Evolutionary conservation across 2,329 filamentous ascomycete species (phyloP).

Genomic region (Alternaria longipes): DNA sequence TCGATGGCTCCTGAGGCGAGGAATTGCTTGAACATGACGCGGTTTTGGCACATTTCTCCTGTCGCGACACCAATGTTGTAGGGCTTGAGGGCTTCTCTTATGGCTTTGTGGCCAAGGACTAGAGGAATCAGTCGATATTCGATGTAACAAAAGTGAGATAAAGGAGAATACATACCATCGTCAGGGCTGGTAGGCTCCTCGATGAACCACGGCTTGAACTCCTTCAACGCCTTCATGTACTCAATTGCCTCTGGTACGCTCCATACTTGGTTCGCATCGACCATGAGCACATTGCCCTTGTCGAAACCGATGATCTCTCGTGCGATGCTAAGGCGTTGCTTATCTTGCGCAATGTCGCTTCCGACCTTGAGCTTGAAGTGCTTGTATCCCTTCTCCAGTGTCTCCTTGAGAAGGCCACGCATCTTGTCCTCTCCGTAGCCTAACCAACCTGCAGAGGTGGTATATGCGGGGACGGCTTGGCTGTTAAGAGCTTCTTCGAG

Average conservation of each 20-base stretch:
- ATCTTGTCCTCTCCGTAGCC: constrained; percentile 90
- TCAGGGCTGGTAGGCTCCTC: constrained; percentile 93
- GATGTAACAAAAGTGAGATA: neutral
- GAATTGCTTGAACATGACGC: constrained; percentile 93
- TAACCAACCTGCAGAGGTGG: constrained; percentile 90
- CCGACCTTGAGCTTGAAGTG: constrained; percentile 96
- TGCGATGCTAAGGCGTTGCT: constrained; percentile 74
- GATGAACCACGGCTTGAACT: constrained; percentile 93
- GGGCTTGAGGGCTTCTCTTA: constrained; percentile 80
- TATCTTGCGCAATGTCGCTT: constrained; percentile 75
- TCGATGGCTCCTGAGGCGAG: constrained; percentile 82
- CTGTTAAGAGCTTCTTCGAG: constrained; percentile 77
- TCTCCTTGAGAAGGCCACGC: constrained; percentile 76
- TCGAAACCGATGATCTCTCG: constrained; percentile 84
- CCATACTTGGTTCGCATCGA: constrained; percentile 94
- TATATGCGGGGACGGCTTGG: constrained; percentile 87
- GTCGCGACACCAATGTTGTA: constrained; percentile 85
- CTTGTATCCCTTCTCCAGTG: constrained; percentile 76
- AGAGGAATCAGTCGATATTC: neutral
- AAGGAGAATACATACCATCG: constrained; percentile 59
- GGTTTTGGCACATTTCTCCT: constrained; percentile 95
- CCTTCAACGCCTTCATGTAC: constrained; percentile 82
- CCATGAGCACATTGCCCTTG: constrained; percentile 85
- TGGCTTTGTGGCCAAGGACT: constrained; percentile 85
- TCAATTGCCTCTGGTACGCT: constrained; percentile 87